Evolutionary conservation across 257 asterid species (phyloP).

Genomic region (Apocynum venetum): DNA sequence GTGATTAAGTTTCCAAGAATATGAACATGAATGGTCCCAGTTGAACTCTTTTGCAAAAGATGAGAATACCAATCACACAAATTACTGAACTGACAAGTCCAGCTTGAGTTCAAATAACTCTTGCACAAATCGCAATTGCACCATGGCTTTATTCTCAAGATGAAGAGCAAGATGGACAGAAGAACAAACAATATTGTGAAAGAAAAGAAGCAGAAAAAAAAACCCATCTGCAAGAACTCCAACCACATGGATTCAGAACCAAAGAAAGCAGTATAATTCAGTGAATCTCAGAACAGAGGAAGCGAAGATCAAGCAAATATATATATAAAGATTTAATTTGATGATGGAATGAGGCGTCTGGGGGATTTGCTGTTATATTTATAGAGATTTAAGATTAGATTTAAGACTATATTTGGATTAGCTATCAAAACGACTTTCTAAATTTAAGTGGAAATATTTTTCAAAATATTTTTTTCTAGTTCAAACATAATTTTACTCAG

Average conservation of each 20-base stretch:
- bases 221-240: constrained; percentile 22
- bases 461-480: no score
- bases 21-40: constrained; percentile 68
- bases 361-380: no score
- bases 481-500: no score
- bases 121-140: constrained; percentile 66
- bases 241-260: not conserved
- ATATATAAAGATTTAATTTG: not conserved
- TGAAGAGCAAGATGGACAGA: constrained; percentile 17
- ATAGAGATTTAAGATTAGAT: no score
- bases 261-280: not conserved
- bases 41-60: constrained; percentile 48
- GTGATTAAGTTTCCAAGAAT: constrained; percentile 63
- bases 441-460: no score
- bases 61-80: constrained; percentile 82
- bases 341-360: not conserved
- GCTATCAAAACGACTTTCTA: no score
- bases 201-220: constrained; percentile 25
- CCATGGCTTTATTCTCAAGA: constrained; percentile 38
- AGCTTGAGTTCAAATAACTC: constrained; percentile 41
- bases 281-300: not conserved
- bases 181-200: constrained; percentile 15
- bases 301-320: not conserved
- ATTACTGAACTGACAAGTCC: constrained; percentile 52
- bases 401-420: no score